Conservation (phyloP, 345 rosid species). For the Eucalyptus tenuipes region DNA sequence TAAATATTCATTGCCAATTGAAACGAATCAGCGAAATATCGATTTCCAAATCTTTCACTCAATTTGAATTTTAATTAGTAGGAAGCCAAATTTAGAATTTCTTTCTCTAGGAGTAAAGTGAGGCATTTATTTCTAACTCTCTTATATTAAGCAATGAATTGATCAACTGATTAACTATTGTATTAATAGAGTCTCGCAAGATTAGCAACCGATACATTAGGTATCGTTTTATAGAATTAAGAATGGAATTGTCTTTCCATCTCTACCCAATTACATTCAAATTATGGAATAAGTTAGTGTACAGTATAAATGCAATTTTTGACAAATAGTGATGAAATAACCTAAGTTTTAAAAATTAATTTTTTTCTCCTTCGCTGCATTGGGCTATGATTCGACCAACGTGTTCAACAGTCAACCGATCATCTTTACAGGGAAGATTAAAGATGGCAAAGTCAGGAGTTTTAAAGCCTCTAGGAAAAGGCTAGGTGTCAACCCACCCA, state of each 20-base stretch:
- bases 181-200: background rate
- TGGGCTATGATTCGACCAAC: background rate
- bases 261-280: background rate
- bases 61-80: background rate
- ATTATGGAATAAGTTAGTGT: background rate
- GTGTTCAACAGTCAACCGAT: background rate
- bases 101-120: background rate
- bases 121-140: background rate
- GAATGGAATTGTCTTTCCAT: background rate
- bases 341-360: background rate
- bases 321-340: background rate
- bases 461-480: background rate
- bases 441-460: background rate
- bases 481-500: background rate
- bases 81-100: background rate
- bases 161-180: background rate
- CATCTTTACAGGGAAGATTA: background rate
- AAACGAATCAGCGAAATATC: fast-evolving
- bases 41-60: background rate
- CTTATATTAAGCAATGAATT: background rate
- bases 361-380: background rate
- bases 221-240: background rate
- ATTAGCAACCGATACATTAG: background rate
- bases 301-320: background rate
- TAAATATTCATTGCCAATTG: background rate